Evolutionary conservation across 495 filamentous ascomycete species (phyloP), one percentile per base, ranked within the genome.

Genomic region (Aspergillus panamensis): DNA sequence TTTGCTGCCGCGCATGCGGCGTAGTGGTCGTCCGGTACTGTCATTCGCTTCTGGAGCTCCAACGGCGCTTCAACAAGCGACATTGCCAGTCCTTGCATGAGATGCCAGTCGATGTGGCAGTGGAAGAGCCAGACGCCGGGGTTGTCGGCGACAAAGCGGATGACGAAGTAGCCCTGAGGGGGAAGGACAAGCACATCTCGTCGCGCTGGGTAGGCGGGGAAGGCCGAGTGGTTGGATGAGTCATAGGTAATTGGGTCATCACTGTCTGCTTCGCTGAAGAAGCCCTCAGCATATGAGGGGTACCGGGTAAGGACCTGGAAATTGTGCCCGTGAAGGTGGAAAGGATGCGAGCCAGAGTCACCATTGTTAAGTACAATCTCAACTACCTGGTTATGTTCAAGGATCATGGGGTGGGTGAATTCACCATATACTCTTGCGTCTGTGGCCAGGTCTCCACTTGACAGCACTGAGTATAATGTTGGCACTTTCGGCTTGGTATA

Each of bases 291-390:
- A 20, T 73, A 74, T n/a, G 63, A 48, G 1, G 75, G 73, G 30
- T 40, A 59, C 0, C 87, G 82, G 19, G 73, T 71, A 33, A 90
- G 66, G 6, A 90, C 73, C 63, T 94, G 90, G 75, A 92, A 94
- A 57, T 84, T 81, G 72, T 95, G 91, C 1, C 91, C 91, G 77
- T 96, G 91, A 2, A 95, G 76, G 75, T 96, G 90, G 80, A 94
- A 94, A 0, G 91, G 91, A 66, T 96, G 91, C n/a, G 79, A 82
- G 42, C 87, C 87, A 0, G 80, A 64, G 60, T 92, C 89, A 10
- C 78, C 64, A 66, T 94, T 96, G 81, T 94, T 94, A 6, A 96
- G 65, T 19, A 92, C 73, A 35, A 96, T 85, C 49, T 96, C 86
- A 44, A 95, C 80, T 6, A 90, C 72, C 20, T 94, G 74, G 45